Percentiles rank a stretch among this genome's conserved stretches.
phyloP scores from a whole-genome alignment of 768 basidiomycete genomes.

The Chalciporus piperatus region DNA sequence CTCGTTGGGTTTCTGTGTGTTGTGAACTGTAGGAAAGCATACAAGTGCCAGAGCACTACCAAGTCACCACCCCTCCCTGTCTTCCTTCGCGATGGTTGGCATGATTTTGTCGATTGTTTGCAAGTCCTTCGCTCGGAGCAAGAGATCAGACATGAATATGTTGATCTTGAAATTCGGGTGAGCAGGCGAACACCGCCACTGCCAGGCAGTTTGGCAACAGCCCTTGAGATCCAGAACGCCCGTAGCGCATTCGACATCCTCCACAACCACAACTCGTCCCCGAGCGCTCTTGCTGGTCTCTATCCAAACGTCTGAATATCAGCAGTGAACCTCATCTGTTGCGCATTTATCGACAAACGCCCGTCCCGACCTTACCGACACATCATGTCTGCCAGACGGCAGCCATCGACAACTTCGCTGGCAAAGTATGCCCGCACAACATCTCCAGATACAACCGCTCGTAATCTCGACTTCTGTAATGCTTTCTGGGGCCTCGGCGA shows the following conservation, averaged over 20 bases:
- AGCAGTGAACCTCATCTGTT: constrained; percentile 21
- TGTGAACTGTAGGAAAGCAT: too few relatives aligned
- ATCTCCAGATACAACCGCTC: constrained; percentile 42
- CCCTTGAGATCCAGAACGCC: constrained; percentile 3
- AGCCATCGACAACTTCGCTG: constrained; percentile 79
- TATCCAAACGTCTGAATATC: not conserved
- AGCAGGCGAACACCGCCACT: constrained; percentile 16
- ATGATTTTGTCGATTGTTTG: too few relatives aligned
- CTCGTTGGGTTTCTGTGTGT: too few relatives aligned
- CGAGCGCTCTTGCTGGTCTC: not conserved
- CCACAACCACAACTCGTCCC: not conserved
- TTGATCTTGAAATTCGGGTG: too few relatives aligned
- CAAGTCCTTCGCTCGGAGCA: too few relatives aligned
- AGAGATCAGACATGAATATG: too few relatives aligned
- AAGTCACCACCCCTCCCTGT: too few relatives aligned
- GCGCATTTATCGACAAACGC: constrained; percentile 12
- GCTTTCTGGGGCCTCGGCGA: constrained; percentile 91
- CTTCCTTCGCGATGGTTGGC: too few relatives aligned
- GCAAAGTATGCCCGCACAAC: constrained; percentile 62
- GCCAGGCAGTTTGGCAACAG: constrained; percentile 5
- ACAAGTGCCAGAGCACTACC: too few relatives aligned
- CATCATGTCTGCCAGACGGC: constrained; percentile 70
- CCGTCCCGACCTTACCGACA: constrained; percentile 10
- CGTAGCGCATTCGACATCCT: not conserved
- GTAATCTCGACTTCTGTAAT: constrained; percentile 89